Conservation (phyloP, 352 stramenopile genomes). For the Phytophthora aleatoria region DNA sequence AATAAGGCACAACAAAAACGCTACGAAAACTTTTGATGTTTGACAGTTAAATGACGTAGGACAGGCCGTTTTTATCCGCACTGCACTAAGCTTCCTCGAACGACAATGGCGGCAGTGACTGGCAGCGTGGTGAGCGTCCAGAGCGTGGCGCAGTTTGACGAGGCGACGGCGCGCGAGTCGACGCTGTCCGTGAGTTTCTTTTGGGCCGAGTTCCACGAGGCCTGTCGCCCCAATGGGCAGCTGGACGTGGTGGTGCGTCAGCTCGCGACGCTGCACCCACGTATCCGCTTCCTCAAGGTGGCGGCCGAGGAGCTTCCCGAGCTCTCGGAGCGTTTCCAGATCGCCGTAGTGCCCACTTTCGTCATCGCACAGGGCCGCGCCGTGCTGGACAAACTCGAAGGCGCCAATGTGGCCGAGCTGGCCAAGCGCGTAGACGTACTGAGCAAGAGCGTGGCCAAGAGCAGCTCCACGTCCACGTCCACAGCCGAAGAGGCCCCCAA, state of each 20-base stretch:
- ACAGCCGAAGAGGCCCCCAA: constrained; percentile 27
- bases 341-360: constrained; percentile 95
- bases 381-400: constrained; percentile 85
- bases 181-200: constrained; percentile 86
- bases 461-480: constrained; percentile 21
- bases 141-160: constrained; percentile 76
- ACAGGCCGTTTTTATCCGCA: no score
- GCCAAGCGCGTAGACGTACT: constrained; percentile 85
- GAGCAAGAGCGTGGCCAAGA: constrained; percentile 84
- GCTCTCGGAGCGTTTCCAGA: constrained; percentile 87
- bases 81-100: not conserved
- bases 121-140: constrained; percentile 74
- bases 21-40: no score
- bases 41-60: no score
- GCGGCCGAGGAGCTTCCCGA: constrained; percentile 84
- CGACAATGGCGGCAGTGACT: constrained; percentile 43
- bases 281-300: constrained; percentile 87
- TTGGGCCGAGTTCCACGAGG: constrained; percentile 86
- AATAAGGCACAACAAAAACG: no score
- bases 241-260: constrained; percentile 87
- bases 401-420: constrained; percentile 82
- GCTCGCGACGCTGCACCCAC: constrained; percentile 79
- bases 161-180: constrained; percentile 73
- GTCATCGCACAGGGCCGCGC: constrained; percentile 81
- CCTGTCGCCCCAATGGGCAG: constrained; percentile 81